phyloP scores from a whole-genome alignment of 78 protist species.

The Dictyostelium capitatum region DNA sequence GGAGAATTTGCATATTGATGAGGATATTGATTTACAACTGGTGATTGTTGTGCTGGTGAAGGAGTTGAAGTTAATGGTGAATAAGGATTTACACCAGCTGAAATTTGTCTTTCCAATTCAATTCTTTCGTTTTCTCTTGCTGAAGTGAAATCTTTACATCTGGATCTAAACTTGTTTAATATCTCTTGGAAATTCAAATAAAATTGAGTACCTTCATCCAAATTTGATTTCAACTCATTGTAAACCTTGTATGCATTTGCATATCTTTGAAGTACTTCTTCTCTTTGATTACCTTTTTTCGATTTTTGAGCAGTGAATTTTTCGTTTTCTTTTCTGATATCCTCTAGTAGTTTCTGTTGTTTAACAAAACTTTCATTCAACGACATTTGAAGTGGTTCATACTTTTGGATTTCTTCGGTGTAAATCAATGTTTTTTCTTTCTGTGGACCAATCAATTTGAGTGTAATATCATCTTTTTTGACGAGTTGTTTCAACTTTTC shows the following conservation, averaged over 20 bases:
- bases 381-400: slow-evolving; percentile 59
- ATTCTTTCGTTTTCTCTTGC: slow-evolving; percentile 73
- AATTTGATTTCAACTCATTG: slow-evolving; percentile 73
- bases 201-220: slow-evolving; percentile 82
- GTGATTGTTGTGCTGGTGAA: slow-evolving; percentile 3
- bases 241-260: slow-evolving; percentile 74
- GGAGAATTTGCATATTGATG: slow-evolving; percentile 10
- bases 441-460: slow-evolving; percentile 37
- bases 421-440: slow-evolving; percentile 33
- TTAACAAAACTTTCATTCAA: slow-evolving; percentile 53
- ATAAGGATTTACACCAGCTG: slow-evolving; percentile 21
- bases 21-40: neutral
- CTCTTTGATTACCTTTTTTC: slow-evolving; percentile 69
- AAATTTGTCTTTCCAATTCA: slow-evolving; percentile 58
- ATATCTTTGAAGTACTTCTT: slow-evolving; percentile 50
- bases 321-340: slow-evolving; percentile 59
- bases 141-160: slow-evolving; percentile 68
- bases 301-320: slow-evolving; percentile 49
- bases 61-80: slow-evolving; percentile 15
- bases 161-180: slow-evolving; percentile 30
- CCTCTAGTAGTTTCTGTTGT: slow-evolving; percentile 45
- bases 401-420: slow-evolving; percentile 53
- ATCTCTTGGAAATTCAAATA: slow-evolving; percentile 80
- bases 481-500: slow-evolving; percentile 41
- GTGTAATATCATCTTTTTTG: slow-evolving; percentile 61